Evolutionary conservation across 202 grass and related monocot species (phyloP), one percentile per base, ranked within the genome.

Genomic region (Digitaria exilis): DNA sequence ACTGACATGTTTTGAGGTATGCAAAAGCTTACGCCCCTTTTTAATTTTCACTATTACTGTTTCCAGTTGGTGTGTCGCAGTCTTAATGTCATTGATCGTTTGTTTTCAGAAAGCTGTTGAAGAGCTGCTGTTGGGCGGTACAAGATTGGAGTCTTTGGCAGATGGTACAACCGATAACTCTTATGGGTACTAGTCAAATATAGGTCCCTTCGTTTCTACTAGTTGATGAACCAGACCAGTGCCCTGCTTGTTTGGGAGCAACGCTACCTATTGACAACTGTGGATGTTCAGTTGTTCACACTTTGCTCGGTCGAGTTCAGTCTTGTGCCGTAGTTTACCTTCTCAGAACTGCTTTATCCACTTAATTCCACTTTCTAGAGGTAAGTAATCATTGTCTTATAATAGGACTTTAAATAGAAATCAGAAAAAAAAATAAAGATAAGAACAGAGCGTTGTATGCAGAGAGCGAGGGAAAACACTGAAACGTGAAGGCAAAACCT

Each of bases 1-100:
- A 49, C 46, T 99, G 81, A 80, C 87, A 58, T 94, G 75, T 64
- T 77, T 96, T 37, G 88, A 99, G 91, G 96, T 96, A 91, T 52
- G 75, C 19, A 58, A 71, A 28, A 43, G 1, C 31, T 19, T 50
- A 24, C 57, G 9, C 6, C 32, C 1, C 21, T 72, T 70, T n/a
- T 8, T 57, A 25, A 12, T n/a, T 75, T 64, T 18, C 31, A 18
- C 4, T 29, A 29, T 11, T 34, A 15, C 21, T 19, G 0, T 25
- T 5, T 57, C 41, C 12, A n/a, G 1, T 75, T 60, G 11, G 6
- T 52, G 14, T 0, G 11, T 55, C 26, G 5, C 48, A 56, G 9
- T 14, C 22, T 57, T 5, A 32, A 45, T 71, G 25, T 49, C n/a
- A 50, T 45, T 74, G 58, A 5, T 52, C 13, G 30, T 78, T 46